These are phyloP conservation scores for Alternaria viburni DNA, from an alignment of 2,329 filamentous ascomycete genomes.

Conservation along the genomic window DNA sequence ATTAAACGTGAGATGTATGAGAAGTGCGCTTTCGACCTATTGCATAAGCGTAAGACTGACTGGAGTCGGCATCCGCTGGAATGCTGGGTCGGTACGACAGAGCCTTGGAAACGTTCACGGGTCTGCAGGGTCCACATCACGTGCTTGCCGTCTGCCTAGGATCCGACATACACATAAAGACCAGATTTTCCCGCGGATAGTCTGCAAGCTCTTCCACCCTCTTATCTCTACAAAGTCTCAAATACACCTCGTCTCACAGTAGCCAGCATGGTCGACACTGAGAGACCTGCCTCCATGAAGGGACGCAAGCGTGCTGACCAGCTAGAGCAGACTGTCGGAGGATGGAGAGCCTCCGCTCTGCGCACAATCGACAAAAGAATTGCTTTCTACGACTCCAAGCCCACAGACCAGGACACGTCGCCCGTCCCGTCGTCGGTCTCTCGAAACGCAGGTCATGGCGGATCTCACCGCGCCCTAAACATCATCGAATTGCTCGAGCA, in stretches of 20 bases:
- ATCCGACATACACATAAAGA: not conserved
- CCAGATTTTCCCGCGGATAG: not conserved
- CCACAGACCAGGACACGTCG: accelerated
- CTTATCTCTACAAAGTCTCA: not conserved
- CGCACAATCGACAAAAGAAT: not conserved
- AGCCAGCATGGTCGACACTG: not conserved
- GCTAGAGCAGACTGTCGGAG: not conserved
- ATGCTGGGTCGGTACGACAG: not conserved
- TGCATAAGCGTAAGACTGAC: not conserved
- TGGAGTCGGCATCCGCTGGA: not conserved
- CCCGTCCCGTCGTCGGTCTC: not conserved
- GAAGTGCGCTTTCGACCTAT: not conserved
- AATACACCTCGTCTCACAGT: not conserved
- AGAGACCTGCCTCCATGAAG: accelerated
- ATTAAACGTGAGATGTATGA: not conserved
- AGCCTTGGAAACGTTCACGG: no score
- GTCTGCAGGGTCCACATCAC: not conserved
- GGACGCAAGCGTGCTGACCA: not conserved
- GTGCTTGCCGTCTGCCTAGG: not conserved
- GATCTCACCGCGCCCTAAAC: not conserved
- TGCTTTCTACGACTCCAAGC: not conserved
- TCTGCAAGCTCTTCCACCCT: not conserved
- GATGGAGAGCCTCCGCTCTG: not conserved
- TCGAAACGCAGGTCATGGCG: accelerated
- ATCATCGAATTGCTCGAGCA: not conserved